Conservation (phyloP, 129 eudicot species). For the Escallonia herrerae region DNA sequence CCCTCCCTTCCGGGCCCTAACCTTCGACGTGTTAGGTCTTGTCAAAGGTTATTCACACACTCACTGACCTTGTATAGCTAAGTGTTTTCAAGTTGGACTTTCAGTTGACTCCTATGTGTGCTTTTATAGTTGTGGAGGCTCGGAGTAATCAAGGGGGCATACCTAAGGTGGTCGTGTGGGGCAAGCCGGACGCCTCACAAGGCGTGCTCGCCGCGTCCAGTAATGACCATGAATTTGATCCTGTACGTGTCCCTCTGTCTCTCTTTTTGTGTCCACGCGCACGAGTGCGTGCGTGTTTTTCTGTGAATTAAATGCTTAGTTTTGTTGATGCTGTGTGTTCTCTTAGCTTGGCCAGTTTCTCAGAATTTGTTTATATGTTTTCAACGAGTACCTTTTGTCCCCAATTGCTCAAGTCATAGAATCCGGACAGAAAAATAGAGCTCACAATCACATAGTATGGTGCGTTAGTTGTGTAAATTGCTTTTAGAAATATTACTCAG, state of each 20-base stretch:
- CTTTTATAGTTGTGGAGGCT: constrained; percentile 61
- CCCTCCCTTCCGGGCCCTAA: constrained; percentile 81
- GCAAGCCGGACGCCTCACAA: constrained; percentile 71
- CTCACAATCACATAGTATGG: too few species aligned
- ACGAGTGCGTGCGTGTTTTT: not conserved
- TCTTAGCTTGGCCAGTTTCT: not conserved
- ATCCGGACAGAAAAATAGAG: too few species aligned
- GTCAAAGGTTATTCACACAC: constrained; percentile 48
- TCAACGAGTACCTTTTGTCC: too few species aligned
- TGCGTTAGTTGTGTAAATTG: too few species aligned
- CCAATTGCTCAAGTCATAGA: too few species aligned
- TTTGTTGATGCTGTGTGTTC: too few species aligned
- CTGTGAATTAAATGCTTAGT: too few species aligned
- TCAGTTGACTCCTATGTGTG: not conserved
- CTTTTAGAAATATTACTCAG: too few species aligned
- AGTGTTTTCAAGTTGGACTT: not conserved
- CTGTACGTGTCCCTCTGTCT: constrained; percentile 34
- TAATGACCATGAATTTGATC: constrained; percentile 53
- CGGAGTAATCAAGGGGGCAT: constrained; percentile 52
- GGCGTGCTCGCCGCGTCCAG: constrained; percentile 66
- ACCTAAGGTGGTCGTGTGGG: constrained; percentile 90
- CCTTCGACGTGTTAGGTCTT: constrained; percentile 82
- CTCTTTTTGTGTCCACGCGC: too few species aligned
- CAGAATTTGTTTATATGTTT: too few species aligned
- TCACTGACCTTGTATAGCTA: not conserved